phyloP scores from a whole-genome alignment of 2,329 filamentous ascomycete genomes.

The Macrophomina phaseolina region DNA sequence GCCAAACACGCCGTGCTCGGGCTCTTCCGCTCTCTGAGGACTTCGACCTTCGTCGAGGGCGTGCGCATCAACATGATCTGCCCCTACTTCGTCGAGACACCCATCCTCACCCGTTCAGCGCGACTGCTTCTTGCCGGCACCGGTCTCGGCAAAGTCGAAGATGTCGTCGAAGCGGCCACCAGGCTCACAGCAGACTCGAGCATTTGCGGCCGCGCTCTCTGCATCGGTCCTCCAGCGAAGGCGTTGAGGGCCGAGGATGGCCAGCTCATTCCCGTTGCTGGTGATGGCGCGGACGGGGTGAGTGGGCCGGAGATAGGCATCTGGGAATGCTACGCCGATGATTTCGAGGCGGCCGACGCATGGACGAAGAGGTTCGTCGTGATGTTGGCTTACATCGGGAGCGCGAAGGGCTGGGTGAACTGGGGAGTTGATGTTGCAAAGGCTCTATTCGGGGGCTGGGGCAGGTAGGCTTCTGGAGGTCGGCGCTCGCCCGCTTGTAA shows the following conservation, averaged over 20 bases:
- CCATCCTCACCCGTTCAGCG: constrained; percentile 58
- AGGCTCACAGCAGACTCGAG: constrained; percentile 64
- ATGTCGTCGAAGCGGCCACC: constrained; percentile 69
- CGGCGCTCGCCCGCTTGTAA: too few species aligned
- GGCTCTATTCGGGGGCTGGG: constrained; percentile 30
- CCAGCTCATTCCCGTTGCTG: constrained; percentile 28
- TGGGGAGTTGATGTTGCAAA: constrained; percentile 49
- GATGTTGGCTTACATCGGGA: constrained; percentile 59
- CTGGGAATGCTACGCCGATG: constrained; percentile 67
- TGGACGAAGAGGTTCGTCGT: constrained; percentile 62
- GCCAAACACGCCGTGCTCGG: constrained; percentile 72
- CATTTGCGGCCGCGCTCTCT: constrained; percentile 63
- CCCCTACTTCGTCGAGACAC: constrained; percentile 70
- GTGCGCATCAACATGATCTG: constrained; percentile 70
- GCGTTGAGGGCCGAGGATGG: constrained; percentile 51
- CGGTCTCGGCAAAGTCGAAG: constrained; percentile 58
- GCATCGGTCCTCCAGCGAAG: constrained; percentile 62
- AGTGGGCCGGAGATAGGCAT: constrained; percentile 52
- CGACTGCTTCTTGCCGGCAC: constrained; percentile 63
- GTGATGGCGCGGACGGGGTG: constrained; percentile 30
- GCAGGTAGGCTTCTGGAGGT: too few species aligned
- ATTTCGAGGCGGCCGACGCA: constrained; percentile 62
- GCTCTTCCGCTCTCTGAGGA: constrained; percentile 65
- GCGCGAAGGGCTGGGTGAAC: constrained; percentile 60
- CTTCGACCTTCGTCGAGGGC: constrained; percentile 54